Conservation (phyloP, 2,329 filamentous ascomycete genomes). For the Colletotrichum tropicale region DNA sequence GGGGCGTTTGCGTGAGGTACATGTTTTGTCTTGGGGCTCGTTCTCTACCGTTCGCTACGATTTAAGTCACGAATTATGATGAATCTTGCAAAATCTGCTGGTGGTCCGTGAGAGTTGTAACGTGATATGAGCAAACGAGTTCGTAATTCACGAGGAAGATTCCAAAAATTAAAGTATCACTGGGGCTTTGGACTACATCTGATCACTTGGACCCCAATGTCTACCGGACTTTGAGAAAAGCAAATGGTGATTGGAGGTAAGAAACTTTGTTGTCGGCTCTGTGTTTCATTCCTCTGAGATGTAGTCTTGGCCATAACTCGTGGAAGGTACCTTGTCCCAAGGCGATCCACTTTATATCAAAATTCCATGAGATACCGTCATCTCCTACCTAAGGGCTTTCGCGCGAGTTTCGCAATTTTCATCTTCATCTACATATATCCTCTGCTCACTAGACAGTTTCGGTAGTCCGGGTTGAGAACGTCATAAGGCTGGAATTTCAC, state of each 20-base stretch:
- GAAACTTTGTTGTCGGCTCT: not conserved
- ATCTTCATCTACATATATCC: not conserved
- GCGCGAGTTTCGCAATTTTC: not conserved
- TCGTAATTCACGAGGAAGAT: not conserved
- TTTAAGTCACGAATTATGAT: not conserved
- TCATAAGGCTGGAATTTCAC: not conserved
- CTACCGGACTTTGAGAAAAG: not conserved
- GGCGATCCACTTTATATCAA: not conserved
- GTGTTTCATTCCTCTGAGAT: not conserved
- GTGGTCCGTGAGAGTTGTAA: not conserved
- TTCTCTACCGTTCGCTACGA: not conserved
- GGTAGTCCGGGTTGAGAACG: not conserved
- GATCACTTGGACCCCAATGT: not conserved
- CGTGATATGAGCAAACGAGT: not conserved
- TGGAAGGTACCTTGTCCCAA: not conserved
- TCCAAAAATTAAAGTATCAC: not conserved
- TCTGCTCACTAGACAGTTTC: not conserved
- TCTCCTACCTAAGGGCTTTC: not conserved
- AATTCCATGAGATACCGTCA: not conserved
- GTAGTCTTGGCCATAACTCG: not conserved
- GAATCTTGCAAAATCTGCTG: rapidly evolving
- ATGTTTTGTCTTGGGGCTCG: not conserved
- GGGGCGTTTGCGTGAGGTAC: not conserved
- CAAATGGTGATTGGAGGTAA: rapidly evolving
- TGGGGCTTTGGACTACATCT: not conserved